Evolutionary conservation across 2,329 filamentous ascomycete species (phyloP), one percentile per base, ranked within the genome.

Genomic region (Fusarium oxysporum): DNA sequence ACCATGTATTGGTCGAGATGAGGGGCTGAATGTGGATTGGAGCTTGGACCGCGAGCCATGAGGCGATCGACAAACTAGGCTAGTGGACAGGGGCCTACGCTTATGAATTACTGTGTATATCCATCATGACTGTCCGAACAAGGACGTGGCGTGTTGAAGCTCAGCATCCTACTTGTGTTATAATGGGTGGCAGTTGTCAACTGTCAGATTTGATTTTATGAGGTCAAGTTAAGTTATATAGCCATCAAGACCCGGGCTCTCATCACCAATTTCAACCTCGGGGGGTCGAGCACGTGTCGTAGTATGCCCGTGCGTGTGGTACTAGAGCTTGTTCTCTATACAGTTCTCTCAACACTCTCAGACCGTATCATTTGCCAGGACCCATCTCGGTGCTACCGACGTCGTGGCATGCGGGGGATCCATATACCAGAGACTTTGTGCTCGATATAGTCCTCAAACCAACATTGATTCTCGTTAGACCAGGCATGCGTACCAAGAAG

Each of bases 11-110:
- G 59, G 61, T 44, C 47, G 48, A 37, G 44, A 50, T 47, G 45
- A 57, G 58, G 32, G 41, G 45, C 58, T 58, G 48, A 41, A 50
- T 44, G 68, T 74, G 67, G 67, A 71, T 68, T 62, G 67, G 55
- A 73, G 71, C 71, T 73, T 73, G 62, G 71, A 54, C 67, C 64
- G 58, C 19, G 13, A 37, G 30, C 58, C 47, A 69, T 65, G 50
- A 65, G 64, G 35, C 45, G 51, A 69, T 69, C 51, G 45, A 48
- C 45, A 40, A 65, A 33, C 58, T 69, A 69, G 65, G 37, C 65
- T 58, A 69, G 66, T 69, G 41, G 37, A 41, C 45, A 69, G 35
- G 58, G 65, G 57, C 65, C 58, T 69, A 43, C 33, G 38, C 44
- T 47, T 23, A 53, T 58, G 45, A 54, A 69, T 37, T 38, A 48